A percentile compares a stretch with the other conserved stretches of the same genome.
phyloP scores from a whole-genome alignment of 2,329 filamentous ascomycete genomes.

The Phialophora expanda region DNA sequence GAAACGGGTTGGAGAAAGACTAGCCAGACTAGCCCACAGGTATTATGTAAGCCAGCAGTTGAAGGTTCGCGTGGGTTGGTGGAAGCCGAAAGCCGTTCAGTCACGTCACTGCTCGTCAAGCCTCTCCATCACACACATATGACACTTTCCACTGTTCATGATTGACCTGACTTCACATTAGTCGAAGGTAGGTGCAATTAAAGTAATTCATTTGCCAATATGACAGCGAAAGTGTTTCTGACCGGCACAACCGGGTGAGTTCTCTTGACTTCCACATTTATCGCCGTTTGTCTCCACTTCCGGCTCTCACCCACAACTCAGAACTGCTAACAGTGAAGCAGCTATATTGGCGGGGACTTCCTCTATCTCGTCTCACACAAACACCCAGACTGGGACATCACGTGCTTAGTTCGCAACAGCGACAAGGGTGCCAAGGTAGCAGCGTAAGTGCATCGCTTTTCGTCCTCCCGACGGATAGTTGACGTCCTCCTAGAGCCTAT shows the following conservation, averaged over 20 bases:
- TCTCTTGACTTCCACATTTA: not conserved
- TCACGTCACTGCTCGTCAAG: not conserved
- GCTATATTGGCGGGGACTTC: conserved; percentile 61
- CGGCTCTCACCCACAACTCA: not conserved
- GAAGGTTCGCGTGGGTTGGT: not conserved
- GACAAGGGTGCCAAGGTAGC: conserved; percentile 50
- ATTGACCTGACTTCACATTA: not conserved
- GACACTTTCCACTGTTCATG: not conserved
- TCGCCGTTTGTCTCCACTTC: not conserved
- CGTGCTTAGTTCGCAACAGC: conserved; percentile 52
- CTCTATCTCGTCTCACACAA: conserved; percentile 53
- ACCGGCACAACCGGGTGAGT: conserved; percentile 14
- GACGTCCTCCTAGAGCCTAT: conserved; percentile 40
- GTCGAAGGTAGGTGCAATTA: not conserved
- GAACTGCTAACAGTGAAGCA: conserved; percentile 1
- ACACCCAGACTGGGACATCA: conserved; percentile 56
- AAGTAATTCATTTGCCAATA: not conserved
- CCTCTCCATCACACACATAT: not conserved
- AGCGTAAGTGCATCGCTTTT: conserved; percentile 24
- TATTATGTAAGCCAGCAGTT: not conserved
- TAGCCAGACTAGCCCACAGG: not conserved
- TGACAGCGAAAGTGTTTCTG: conserved; percentile 25
- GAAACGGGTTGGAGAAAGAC: not conserved
- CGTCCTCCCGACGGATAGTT: not conserved
- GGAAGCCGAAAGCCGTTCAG: not conserved